Evolutionary conservation across 345 rosid genomes (phyloP).

Genomic region (Gossypium anomalum): DNA sequence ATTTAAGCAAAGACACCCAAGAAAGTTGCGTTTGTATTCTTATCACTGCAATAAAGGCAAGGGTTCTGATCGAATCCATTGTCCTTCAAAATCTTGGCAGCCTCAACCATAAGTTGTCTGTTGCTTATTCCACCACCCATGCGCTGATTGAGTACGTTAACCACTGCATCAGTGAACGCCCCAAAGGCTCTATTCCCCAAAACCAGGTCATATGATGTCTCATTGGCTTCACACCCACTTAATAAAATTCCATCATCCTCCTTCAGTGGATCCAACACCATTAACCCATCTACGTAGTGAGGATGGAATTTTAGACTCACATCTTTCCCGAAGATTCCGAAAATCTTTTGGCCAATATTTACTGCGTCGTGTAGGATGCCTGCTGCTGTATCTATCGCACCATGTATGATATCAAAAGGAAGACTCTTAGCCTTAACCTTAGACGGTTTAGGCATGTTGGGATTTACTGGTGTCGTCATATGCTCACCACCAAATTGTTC

Average conservation of each 20-base stretch:
- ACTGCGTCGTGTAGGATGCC: neutral
- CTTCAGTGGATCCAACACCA: neutral
- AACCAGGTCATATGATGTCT: neutral
- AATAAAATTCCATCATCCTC: neutral
- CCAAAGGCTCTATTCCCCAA: neutral
- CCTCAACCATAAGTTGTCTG: neutral
- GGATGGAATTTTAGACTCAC: conserved; percentile 20
- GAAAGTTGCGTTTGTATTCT: neutral
- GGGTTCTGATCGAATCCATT: neutral
- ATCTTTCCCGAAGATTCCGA: conserved; percentile 14
- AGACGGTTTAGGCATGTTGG: conserved; percentile 17
- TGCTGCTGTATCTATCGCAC: conserved; percentile 26
- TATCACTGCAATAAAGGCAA: neutral
- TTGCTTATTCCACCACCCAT: neutral
- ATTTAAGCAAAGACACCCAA: neutral
- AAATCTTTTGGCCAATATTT: neutral
- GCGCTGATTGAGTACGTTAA: neutral
- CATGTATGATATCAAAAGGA: conserved; percentile 37
- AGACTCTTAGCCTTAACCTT: conserved; percentile 14
- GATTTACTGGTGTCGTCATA: too few species aligned
- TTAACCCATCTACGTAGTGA: neutral
- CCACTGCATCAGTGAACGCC: conserved; percentile 3
- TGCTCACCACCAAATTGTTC: conserved; percentile 54
- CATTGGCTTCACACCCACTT: neutral
- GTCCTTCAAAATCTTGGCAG: neutral